phyloP scores from a whole-genome alignment of 805 yeast species.

The Candida schatavii region DNA sequence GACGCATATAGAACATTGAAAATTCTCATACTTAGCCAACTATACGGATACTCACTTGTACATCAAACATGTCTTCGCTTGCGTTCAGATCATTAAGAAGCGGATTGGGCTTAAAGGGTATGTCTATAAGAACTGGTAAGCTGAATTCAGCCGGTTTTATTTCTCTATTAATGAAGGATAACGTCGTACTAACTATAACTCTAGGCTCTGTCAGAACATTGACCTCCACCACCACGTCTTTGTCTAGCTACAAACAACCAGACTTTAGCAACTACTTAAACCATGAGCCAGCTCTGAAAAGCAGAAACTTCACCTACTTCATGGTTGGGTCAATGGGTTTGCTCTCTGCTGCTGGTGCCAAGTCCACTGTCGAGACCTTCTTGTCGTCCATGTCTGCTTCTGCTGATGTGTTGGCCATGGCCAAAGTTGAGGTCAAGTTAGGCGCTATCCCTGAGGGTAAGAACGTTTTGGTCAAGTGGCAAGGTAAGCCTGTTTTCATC shows the following conservation, averaged over 20 bases:
- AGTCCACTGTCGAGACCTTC: slow-evolving; percentile 92
- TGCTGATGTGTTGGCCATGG: slow-evolving; percentile 98
- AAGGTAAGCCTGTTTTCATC: slow-evolving; percentile 99
- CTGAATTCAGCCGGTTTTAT: not conserved
- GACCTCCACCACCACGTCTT: slow-evolving; percentile 51
- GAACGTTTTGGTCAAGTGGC: slow-evolving; percentile 98
- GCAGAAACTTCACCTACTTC: slow-evolving; percentile 87
- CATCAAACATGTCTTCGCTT: slow-evolving; percentile 33
- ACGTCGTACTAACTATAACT: too few species aligned
- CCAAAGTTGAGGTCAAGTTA: slow-evolving; percentile 96
- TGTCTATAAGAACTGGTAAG: slow-evolving; percentile 20
- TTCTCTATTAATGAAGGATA: slow-evolving; percentile 13
- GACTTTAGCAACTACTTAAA: slow-evolving; percentile 80
- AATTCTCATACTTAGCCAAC: not conserved
- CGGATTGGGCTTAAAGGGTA: slow-evolving; percentile 41
- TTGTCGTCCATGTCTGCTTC: slow-evolving; percentile 94
- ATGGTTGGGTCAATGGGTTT: slow-evolving; percentile 96
- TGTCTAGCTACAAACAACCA: slow-evolving; percentile 86
- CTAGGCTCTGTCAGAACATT: slow-evolving; percentile 46
- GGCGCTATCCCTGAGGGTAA: slow-evolving; percentile 94
- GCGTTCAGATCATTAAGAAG: slow-evolving; percentile 46
- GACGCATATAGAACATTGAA: slow-evolving; percentile 1
- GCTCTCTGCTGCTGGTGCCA: slow-evolving; percentile 89
- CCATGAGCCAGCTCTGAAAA: slow-evolving; percentile 63
- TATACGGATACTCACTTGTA: slow-evolving; percentile 4